A percentile compares a stretch with the other conserved stretches of the same genome.
Evolutionary conservation across 139 green algal species (phyloP).

Genomic region (Chlorella sp.): DNA sequence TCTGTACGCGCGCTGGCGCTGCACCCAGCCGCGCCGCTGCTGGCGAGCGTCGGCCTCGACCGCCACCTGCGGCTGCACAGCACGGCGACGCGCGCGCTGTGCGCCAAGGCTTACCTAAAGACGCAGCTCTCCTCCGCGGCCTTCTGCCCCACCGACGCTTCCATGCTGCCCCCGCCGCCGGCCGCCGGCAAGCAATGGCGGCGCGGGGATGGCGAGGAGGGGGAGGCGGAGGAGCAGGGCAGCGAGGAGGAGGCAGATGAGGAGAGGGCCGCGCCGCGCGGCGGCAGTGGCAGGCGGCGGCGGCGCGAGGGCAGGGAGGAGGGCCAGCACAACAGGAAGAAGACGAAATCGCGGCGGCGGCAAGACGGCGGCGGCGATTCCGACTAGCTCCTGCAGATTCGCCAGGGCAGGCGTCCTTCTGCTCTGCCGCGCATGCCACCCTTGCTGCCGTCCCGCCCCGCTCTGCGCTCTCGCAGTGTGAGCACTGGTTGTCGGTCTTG

Average conservation of each 20-base stretch:
- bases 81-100: constrained; percentile 34
- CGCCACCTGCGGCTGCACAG: constrained; percentile 66
- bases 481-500: too few species aligned
- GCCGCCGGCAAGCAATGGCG: not conserved
- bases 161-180: constrained; percentile 5
- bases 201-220: constrained; percentile 2
- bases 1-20: constrained; percentile 49
- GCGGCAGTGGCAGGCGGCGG: not conserved
- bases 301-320: not conserved
- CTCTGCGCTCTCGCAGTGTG: too few species aligned
- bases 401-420: too few species aligned
- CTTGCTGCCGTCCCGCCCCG: too few species aligned
- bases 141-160: constrained; percentile 21
- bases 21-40: constrained; percentile 40
- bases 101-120: constrained; percentile 66
- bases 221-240: not conserved
- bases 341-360: not conserved
- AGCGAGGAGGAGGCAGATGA: too few species aligned
- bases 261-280: not conserved
- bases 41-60: constrained; percentile 72
- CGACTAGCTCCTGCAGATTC: too few species aligned
- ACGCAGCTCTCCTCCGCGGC: constrained; percentile 50
- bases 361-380: not conserved
- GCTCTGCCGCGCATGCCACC: too few species aligned
- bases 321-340: not conserved